phyloP scores from a whole-genome alignment of 805 yeast species.

The Monosporozyma servazzii region DNA sequence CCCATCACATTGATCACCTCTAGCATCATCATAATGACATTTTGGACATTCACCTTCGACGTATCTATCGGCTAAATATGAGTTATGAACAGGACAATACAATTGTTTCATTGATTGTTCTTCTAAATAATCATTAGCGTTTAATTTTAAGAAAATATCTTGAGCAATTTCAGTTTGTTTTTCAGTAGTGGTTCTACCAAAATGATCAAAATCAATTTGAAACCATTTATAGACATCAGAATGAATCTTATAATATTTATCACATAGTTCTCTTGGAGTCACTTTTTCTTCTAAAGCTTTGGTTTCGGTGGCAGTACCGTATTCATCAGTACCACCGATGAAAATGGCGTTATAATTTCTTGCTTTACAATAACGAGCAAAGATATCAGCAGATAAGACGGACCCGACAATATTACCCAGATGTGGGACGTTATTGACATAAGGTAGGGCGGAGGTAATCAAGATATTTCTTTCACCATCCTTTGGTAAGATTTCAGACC shows the following conservation, averaged over 20 bases:
- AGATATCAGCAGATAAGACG: constrained; percentile 89
- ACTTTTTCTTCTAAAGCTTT: constrained; percentile 92
- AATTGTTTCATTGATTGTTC: constrained; percentile 84
- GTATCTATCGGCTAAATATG: constrained; percentile 89
- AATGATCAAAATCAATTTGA: constrained; percentile 85
- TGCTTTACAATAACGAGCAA: constrained; percentile 78
- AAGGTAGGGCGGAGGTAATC: constrained; percentile 94
- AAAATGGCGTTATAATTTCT: constrained; percentile 81
- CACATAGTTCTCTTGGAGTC: constrained; percentile 82
- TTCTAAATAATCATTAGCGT: constrained; percentile 72
- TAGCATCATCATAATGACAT: constrained; percentile 91
- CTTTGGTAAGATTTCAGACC: constrained; percentile 50
- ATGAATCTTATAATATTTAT: constrained; percentile 81
- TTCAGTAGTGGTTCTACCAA: constrained; percentile 92
- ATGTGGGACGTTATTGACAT: constrained; percentile 97
- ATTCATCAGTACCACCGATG: constrained; percentile 97
- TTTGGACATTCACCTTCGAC: constrained; percentile 97
- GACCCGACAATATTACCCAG: constrained; percentile 95
- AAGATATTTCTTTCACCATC: constrained; percentile 68
- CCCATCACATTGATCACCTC: constrained; percentile 98
- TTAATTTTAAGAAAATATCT: constrained; percentile 71
- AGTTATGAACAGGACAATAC: constrained; percentile 82
- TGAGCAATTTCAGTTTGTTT: constrained; percentile 93
- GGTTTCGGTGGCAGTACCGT: constrained; percentile 99
- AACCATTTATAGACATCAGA: constrained; percentile 93